Conservation (phyloP, 73 alveolate genomes). For the Blepharisma stoltei region DNA sequence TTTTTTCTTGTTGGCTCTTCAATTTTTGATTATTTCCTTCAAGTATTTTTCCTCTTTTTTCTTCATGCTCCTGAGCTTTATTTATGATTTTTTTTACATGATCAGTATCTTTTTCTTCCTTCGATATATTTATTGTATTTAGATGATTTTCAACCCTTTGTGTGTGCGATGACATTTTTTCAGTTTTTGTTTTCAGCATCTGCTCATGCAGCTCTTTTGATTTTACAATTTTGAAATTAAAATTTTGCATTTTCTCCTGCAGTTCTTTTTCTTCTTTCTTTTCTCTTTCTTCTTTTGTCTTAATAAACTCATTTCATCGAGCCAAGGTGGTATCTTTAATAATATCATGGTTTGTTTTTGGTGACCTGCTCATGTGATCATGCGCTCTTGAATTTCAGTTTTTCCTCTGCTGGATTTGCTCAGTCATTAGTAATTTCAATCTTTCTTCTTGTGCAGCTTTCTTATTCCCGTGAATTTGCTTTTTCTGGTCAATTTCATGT, state of each 20-base stretch:
- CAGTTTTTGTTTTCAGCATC: slow-evolving; percentile 4
- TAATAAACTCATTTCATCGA: too few relatives aligned
- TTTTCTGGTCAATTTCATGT: neutral
- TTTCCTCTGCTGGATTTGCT: neutral
- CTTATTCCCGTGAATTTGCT: neutral
- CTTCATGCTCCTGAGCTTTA: neutral
- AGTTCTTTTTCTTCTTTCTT: neutral
- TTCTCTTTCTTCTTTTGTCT: neutral
- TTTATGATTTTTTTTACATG: neutral
- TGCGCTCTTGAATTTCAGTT: neutral
- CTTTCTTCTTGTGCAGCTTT: slow-evolving; percentile 16
- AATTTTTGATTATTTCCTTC: neutral
- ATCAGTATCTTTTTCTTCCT: neutral
- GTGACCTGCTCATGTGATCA: neutral
- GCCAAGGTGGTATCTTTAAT: neutral
- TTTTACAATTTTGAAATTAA: neutral
- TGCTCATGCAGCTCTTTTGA: slow-evolving; percentile 5
- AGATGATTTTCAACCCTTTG: neutral
- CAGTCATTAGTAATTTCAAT: neutral
- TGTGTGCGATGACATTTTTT: slow-evolving; percentile 8
- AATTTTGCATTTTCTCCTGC: neutral
- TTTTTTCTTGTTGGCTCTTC: neutral
- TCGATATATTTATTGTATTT: neutral
- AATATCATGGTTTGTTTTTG: neutral
- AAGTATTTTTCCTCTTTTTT: neutral